Base-by-base conservation (phyloP, 352 stramenopile species). In the Phytopythium kandeliae region DNA sequence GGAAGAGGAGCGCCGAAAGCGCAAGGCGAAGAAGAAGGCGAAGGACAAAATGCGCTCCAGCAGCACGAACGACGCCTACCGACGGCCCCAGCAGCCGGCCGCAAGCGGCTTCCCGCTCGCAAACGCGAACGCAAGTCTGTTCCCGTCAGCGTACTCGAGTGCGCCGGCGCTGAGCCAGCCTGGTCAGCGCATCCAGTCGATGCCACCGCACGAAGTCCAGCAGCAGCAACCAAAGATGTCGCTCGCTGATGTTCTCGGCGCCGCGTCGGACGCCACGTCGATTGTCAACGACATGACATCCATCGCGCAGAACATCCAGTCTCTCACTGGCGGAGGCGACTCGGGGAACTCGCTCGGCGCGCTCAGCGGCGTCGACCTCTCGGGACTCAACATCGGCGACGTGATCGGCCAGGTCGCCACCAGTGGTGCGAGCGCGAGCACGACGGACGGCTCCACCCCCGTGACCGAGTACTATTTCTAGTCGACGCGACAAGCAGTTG, bases 21-120 rank as follows among this genome's bases (percentile, higher is more conserved):
- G 53, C n/a, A 70, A 61, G 48, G 31, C 54, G 22, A 67, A 61
- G 38, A 77, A 69, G 30, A 71, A 71, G 53, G 59, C 58, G 9
- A 74, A 71, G 28, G 54, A 51, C 0, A 56, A 24, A 24, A 19
- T 41, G 24, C 44, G 43, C 19, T 24, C 56, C 33, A 46, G 55
- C 15, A 48, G 26, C n/a, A 26, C 48, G 21, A 46, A 31, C 12
- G 40, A 46, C 22, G 40, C 40, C 9, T 17, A 28, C 2, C 38
- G 38, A n/a, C 19, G 38, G 8, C 17, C 38, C 8, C 38, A 44
- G 38, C 38, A 44, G 21, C 17, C 38, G 12, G 4, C 28, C 28
- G 28, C 28, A 4, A 31, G 28, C 9, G 28, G 28, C 28, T n/a
- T n/a, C n/a, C n/a, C n/a, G n/a, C 28, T 10, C 4, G 28, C 28